Base-by-base conservation (phyloP, 1,284 basidiomycete species). In the Pseudozyma sp. region DNA sequence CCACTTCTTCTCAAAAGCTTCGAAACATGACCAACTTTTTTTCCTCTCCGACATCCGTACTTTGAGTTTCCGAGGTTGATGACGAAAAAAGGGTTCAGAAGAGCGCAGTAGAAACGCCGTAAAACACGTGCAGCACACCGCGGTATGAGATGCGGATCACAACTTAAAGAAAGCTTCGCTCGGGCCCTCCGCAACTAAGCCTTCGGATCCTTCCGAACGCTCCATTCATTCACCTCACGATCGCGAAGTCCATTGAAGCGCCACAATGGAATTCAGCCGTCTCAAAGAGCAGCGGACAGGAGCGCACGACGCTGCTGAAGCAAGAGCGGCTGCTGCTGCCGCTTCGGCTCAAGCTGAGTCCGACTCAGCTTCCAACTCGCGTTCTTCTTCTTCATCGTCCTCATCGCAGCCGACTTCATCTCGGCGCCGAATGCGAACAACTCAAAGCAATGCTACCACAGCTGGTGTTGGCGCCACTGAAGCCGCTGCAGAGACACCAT, bases 201-300 rank as follows among this genome's bases (percentile, higher is more conserved):
- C 31, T 17, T 56, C 39, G 54, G 54, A 33, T 3, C 46, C 46
- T 49, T 56, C 46, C 54, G 39, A 57, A n/a, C 29, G n/a, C 40
- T 24, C 8, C 14, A 53, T 11, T 30, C 42, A 11, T 40, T 58
- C 44, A 19, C 45, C 8, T 42, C 35, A 39, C 24, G 3, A 16
- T 31, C 31, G 7, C 40, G 14, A 31, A 16, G 5, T 13, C n/a
- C 6, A 24, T 30, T 43, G 10, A 7, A n/a, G 16, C 37, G 35
- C 33, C 29, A 57, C 37, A 3, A 73, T 75, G 72, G 68, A 70
- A 54, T 68, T 70, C 57, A 64, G 48, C 60, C 68, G 67, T 40
- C 68, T 68, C 44, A 57, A 68, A 31, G 68, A 68, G 45, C 68
- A 70, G 52, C 40, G 62, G 19, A 19, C 30, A 6, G 35, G 51